Percentiles rank a stretch among this genome's conserved stretches.
phyloP scores from a whole-genome alignment of 257 asterid species.

The Schizonepeta tenuifolia region DNA sequence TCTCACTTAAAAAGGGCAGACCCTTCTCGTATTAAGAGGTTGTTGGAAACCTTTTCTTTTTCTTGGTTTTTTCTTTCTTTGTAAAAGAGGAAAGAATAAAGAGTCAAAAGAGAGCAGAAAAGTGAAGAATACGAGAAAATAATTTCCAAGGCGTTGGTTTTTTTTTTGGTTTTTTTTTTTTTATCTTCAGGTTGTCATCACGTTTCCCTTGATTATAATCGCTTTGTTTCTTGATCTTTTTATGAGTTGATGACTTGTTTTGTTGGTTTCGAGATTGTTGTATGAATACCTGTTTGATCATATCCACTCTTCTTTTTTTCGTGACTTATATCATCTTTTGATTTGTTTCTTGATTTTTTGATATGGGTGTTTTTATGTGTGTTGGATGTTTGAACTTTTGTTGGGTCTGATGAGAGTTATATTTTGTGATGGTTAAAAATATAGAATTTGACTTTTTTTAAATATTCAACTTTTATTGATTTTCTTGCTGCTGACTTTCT shows the following conservation, averaged over 20 bases:
- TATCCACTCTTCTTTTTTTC: background rate
- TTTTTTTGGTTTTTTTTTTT: no score
- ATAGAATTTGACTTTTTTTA: conserved; percentile 20
- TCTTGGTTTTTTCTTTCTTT: conserved; percentile 30
- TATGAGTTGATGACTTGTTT: background rate
- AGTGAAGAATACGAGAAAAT: conserved; percentile 8
- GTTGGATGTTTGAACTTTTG: background rate
- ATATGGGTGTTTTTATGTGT: background rate
- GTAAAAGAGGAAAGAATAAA: conserved; percentile 28
- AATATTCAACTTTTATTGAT: background rate
- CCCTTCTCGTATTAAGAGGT: conserved; percentile 27
- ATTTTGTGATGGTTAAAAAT: no score
- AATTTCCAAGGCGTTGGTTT: conserved; percentile 29
- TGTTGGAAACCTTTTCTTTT: conserved; percentile 30
- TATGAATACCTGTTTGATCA: background rate
- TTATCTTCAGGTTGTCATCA: conserved; percentile 23
- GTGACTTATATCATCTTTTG: background rate
- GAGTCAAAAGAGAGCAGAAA: conserved; percentile 34
- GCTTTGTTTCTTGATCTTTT: conserved; percentile 10
- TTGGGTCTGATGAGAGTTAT: background rate
- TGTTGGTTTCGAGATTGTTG: conserved; percentile 17
- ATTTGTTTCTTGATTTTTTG: conserved; percentile 3
- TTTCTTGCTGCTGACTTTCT: conserved; percentile 6
- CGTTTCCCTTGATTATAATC: conserved; percentile 25
- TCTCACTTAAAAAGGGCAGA: conserved; percentile 29